These are phyloP conservation scores for Vanrija sp. DNA, from an alignment of 1,284 basidiomycete genomes.

Conservation along the genomic window DNA sequence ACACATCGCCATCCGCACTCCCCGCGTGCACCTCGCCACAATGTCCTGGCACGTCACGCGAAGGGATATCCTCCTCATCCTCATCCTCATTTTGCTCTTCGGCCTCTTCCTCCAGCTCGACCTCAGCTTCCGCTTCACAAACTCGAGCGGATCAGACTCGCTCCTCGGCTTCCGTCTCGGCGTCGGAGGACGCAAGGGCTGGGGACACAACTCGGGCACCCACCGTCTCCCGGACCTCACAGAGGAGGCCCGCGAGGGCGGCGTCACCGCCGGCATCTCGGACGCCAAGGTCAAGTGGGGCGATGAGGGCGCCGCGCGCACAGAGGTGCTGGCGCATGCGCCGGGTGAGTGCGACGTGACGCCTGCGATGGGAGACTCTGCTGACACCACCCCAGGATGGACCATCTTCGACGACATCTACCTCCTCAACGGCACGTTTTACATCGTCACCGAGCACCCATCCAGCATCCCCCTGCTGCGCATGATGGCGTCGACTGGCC, in stretches of 20 bases:
- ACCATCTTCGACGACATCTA: constrained; percentile 70
- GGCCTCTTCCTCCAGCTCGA: constrained; percentile 45
- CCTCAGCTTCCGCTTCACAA: constrained; percentile 31
- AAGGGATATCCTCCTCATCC: constrained; percentile 43
- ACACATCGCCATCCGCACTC: not conserved
- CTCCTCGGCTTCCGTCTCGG: constrained; percentile 34
- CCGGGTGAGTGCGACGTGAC: constrained; percentile 37
- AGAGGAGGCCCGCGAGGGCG: not conserved
- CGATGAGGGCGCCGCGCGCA: constrained; percentile 34
- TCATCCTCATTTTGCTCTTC: constrained; percentile 37
- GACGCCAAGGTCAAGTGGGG: constrained; percentile 43
- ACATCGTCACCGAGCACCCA: constrained; percentile 50
- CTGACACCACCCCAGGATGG: constrained; percentile 54
- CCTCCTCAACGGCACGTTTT: constrained; percentile 50
- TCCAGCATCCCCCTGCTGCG: constrained; percentile 46
- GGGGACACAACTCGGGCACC: not conserved
- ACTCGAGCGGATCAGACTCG: constrained; percentile 27
- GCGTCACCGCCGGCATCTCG: constrained; percentile 6
- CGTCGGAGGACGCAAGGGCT: constrained; percentile 19
- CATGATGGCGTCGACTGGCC: constrained; percentile 50
- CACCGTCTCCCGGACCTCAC: constrained; percentile 1
- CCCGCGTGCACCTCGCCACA: not conserved
- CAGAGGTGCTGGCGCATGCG: constrained; percentile 44
- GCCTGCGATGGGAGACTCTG: not conserved
- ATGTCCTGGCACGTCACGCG: constrained; percentile 39